A percentile compares a stretch with the other conserved stretches of the same genome.
Conservation (phyloP, 331 rosid genomes). For the Cucumis variabilis region DNA sequence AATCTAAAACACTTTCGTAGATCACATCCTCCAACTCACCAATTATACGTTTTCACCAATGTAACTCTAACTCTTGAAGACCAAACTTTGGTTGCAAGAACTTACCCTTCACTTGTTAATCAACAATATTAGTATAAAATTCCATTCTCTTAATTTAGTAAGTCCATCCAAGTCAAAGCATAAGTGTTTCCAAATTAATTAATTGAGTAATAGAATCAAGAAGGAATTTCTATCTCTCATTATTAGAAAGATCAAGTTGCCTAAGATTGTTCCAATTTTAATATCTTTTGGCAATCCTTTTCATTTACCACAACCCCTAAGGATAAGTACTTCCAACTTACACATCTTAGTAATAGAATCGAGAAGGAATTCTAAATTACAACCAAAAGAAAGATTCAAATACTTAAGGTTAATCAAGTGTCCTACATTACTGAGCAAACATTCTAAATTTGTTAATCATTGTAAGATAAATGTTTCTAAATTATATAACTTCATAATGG, state of each 20-base stretch:
- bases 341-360: background rate
- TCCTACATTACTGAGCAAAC: no score
- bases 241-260: background rate
- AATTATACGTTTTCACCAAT: no score
- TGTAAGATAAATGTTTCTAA: background rate
- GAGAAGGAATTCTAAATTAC: background rate
- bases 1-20: background rate
- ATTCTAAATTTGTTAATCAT: no score
- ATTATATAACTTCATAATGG: background rate
- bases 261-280: background rate
- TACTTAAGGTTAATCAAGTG: background rate
- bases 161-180: background rate
- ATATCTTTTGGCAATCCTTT: background rate
- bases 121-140: background rate
- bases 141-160: background rate
- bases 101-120: background rate
- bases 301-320: rapidly evolving
- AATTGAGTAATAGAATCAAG: background rate
- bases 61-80: background rate
- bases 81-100: background rate
- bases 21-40: background rate
- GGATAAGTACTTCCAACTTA: background rate
- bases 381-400: background rate
- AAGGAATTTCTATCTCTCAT: background rate
- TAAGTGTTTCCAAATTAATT: background rate